Evolutionary conservation across 768 basidiomycete genomes (phyloP).

Genomic region (Tephrocybe sp.): DNA sequence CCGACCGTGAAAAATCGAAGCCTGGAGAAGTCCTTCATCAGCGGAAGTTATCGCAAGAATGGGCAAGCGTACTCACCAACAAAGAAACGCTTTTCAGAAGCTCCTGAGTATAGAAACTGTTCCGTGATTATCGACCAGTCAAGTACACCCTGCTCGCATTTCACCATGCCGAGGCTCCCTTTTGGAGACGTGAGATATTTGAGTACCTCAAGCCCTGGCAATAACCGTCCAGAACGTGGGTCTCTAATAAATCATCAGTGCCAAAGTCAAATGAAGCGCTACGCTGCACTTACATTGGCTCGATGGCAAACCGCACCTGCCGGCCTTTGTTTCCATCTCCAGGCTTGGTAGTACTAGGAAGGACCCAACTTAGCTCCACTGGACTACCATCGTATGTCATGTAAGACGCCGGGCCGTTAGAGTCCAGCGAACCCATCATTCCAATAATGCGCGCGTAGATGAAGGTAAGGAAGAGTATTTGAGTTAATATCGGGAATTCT

Average conservation of each 20-base stretch:
- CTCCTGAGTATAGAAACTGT: conserved; percentile 24
- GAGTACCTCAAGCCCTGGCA: conserved; percentile 23
- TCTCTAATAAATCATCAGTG: conserved; percentile 19
- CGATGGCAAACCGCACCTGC: conserved; percentile 30
- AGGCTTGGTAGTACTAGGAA: conserved; percentile 20
- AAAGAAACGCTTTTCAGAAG: conserved; percentile 26
- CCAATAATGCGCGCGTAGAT: conserved; percentile 27
- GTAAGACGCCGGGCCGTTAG: conserved; percentile 19
- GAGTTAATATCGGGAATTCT: conserved; percentile 19
- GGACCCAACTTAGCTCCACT: conserved; percentile 30
- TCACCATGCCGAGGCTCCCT: conserved; percentile 27
- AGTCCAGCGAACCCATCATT: conserved; percentile 27
- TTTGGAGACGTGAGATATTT: conserved; percentile 24
- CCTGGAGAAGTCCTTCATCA: conserved; percentile 14
- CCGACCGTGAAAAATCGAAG: conserved; percentile 26
- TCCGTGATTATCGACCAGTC: conserved; percentile 27
- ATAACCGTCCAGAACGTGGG: conserved; percentile 23
- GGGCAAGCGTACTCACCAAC: conserved; percentile 21
- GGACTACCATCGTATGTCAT: conserved; percentile 32
- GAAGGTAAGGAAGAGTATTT: conserved; percentile 27
- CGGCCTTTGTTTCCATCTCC: conserved; percentile 14
- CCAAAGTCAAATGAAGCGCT: neutral
- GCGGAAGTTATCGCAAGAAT: neutral
- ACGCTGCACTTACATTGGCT: conserved; percentile 25
- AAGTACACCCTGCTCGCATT: conserved; percentile 19